phyloP scores from a whole-genome alignment of 1,139 yeast species.

The Blastobotrys buckinghamii region DNA sequence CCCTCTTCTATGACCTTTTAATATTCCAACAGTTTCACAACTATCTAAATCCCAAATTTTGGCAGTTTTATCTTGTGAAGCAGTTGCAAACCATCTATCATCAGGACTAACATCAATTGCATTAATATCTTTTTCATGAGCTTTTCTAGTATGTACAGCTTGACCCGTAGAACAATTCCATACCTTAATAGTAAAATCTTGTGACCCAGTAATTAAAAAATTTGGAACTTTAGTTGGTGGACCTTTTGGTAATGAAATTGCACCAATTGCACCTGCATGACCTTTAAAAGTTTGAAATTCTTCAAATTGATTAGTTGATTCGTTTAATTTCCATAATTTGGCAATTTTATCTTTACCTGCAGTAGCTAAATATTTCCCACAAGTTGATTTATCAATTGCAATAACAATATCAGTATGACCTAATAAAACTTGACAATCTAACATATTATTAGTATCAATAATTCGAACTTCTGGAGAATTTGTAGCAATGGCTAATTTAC shows the following conservation, averaged over 20 bases:
- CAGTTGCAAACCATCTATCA: slow-evolving; percentile 83
- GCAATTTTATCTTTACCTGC: slow-evolving; percentile 91
- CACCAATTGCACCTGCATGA: slow-evolving; percentile 82
- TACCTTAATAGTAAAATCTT: slow-evolving; percentile 83
- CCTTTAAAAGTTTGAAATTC: slow-evolving; percentile 47
- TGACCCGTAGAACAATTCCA: slow-evolving; percentile 50
- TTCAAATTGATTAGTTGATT: slow-evolving; percentile 14
- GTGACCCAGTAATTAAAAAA: slow-evolving; percentile 78
- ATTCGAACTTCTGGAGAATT: slow-evolving; percentile 88
- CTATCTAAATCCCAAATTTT: slow-evolving; percentile 79
- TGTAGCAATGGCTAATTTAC: slow-evolving; percentile 72
- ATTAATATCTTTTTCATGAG: slow-evolving; percentile 95
- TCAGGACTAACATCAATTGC: slow-evolving; percentile 84
- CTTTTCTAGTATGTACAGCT: slow-evolving; percentile 85
- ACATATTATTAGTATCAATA: slow-evolving; percentile 41
- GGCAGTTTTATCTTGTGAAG: slow-evolving; percentile 90
- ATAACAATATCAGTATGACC: slow-evolving; percentile 87
- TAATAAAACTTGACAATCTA: slow-evolving; percentile 59
- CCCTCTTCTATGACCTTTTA: slow-evolving; percentile 90
- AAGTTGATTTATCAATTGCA: slow-evolving; percentile 65
- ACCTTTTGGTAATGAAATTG: slow-evolving; percentile 65
- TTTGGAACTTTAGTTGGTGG: slow-evolving; percentile 46
- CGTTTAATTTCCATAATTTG: slow-evolving; percentile 65
- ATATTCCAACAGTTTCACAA: slow-evolving; percentile 80
- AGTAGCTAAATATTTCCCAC: slow-evolving; percentile 86